phyloP scores from a whole-genome alignment of 2,329 filamentous ascomycete genomes.

The Colletotrichum magnum region DNA sequence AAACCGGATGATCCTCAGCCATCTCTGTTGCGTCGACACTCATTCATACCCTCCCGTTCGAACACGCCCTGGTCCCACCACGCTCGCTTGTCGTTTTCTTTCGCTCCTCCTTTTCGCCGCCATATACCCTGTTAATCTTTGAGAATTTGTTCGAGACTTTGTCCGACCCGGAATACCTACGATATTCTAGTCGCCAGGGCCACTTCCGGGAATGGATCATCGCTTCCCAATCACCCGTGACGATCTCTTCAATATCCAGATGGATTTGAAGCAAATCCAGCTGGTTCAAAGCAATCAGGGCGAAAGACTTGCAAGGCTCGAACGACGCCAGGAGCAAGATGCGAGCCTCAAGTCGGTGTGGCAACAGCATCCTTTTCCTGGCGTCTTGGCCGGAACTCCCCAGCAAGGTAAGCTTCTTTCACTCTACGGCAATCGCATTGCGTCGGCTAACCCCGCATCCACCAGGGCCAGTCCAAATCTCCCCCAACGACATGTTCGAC shows the following conservation, averaged over 20 bases:
- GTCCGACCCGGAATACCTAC: conserved; percentile 34
- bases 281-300: conserved; percentile 73
- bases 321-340: conserved; percentile 78
- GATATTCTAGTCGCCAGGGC: conserved; percentile 17
- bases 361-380: conserved; percentile 93
- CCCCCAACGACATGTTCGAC: conserved; percentile 87
- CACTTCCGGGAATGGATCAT: conserved; percentile 71
- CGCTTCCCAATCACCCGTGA: conserved; percentile 72
- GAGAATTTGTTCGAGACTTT: not conserved
- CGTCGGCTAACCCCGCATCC: conserved; percentile 42
- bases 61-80: conserved; percentile 13
- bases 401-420: conserved; percentile 80
- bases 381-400: conserved; percentile 83
- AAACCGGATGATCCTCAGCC: conserved; percentile 15
- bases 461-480: conserved; percentile 83
- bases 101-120: conserved; percentile 14
- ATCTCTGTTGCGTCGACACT: conserved; percentile 25
- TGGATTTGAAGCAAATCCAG: conserved; percentile 79
- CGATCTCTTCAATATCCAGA: conserved; percentile 77
- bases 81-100: conserved; percentile 30
- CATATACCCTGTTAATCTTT: conserved; percentile 7
- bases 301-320: conserved; percentile 72
- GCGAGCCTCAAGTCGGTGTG: conserved; percentile 86
- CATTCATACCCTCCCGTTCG: conserved; percentile 11
- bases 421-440: not conserved